Evolutionary conservation across 2,329 filamentous ascomycete genomes (phyloP), one percentile per base, ranked within the genome.

Genomic region (Parastagonospora nodorum): DNA sequence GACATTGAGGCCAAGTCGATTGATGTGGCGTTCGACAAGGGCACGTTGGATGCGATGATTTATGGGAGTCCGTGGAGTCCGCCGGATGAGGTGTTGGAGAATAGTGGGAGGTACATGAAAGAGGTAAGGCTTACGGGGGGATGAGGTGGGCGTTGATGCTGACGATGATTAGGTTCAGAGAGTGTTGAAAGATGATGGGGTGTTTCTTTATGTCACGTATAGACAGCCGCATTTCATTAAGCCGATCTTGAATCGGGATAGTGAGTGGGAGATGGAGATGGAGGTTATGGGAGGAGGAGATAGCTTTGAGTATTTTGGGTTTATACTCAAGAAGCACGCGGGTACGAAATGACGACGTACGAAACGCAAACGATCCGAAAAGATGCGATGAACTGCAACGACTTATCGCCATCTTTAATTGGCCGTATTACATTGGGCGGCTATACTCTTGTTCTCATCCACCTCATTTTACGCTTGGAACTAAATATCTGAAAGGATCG

Each of bases 1-100:
- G 62, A 64, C 1, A 57, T 83, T 0, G 60, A 68, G 0, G 66
- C 74, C 29, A 60, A 51, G 1, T 78, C 75, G 1, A 63, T 86
- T 33, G 80, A 83, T 57, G 74, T 85, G 5, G 82, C 82, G 9
- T 83, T 87, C 55, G 81, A 84, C 56, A 84, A 84, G 63, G 76
- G 77, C 2, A 84, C 81, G 1, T 68, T 84, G 2, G 81, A 84
- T 66, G 80, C 78, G 39, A 82, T 84, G 77, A 80, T 84, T 29
- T 74, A 81, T 58, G 80, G 82, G 2, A 81, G 76, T 53, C 77
- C 77, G 0, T 84, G 80, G 80, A 77, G 70, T 51, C 82, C 81
- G 1, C 80, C 80, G 0, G 71, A 75, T 6, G 77, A 81, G 30
- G 80, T 82, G 0, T 57, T 71, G 31, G 68, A 78, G 0, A 82